Conservation (phyloP, 2,329 filamentous ascomycete species). For the Colletotrichum lindemuthianum region DNA sequence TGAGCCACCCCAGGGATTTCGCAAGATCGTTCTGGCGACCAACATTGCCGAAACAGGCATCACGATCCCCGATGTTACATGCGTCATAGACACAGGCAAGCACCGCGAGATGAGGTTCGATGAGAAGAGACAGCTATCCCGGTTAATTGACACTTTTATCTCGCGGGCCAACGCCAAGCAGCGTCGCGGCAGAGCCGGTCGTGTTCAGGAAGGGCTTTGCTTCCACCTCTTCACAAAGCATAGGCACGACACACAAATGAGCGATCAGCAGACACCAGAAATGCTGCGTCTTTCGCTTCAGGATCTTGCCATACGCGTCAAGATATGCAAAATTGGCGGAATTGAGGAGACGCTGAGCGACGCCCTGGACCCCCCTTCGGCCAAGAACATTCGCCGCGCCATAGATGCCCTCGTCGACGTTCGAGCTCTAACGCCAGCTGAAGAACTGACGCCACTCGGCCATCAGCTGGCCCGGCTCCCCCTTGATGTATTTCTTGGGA, state of each 20-base stretch:
- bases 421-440: conserved; percentile 81
- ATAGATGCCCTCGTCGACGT: conserved; percentile 95
- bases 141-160: conserved; percentile 93
- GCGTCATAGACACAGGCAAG: conserved; percentile 95
- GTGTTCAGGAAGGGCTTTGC: conserved; percentile 94
- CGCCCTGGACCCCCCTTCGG: conserved; percentile 88
- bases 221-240: conserved; percentile 96
- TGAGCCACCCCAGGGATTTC: conserved; percentile 80
- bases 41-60: conserved; percentile 99
- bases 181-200: conserved; percentile 89
- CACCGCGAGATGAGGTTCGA: conserved; percentile 98
- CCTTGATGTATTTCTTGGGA: conserved; percentile 93
- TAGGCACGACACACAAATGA: conserved; percentile 85
- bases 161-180: conserved; percentile 96
- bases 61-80: conserved; percentile 97
- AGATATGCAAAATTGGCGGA: conserved; percentile 94
- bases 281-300: conserved; percentile 95
- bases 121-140: conserved; percentile 88
- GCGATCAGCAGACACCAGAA: conserved; percentile 94
- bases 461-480: conserved; percentile 88
- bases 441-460: conserved; percentile 89
- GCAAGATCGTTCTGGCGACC: conserved; percentile 95
- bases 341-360: conserved; percentile 90
- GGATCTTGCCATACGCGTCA: conserved; percentile 93
- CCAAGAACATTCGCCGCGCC: conserved; percentile 91